Evolutionary conservation across 2,329 filamentous ascomycete species (phyloP), one percentile per base, ranked within the genome.

Genomic region (Fusarium musae): DNA sequence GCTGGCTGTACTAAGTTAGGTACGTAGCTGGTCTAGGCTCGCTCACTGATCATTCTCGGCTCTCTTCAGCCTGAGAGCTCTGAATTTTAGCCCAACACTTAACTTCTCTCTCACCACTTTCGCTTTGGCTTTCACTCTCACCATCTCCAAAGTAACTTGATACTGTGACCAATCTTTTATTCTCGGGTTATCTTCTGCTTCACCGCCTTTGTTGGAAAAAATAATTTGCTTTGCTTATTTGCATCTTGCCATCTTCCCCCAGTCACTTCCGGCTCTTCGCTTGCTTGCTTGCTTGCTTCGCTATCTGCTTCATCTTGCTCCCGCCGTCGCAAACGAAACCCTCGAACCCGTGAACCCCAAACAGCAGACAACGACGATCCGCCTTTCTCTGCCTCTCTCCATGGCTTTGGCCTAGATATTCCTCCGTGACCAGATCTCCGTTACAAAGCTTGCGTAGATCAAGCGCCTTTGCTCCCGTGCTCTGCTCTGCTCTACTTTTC

Each of bases 51-150:
- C 65, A 61, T 53, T 74, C 59, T 74, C 57, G 67, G 71, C 47
- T 69, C 66, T 53, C 53, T 72, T 74, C 67, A 72, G 69, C 63
- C 71, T 69, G 59, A 70, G 71, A 72, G 71, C 72, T 74, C 54
- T 69, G 63, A 74, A 69, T 74, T 74, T 74, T 74, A 74, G 71
- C 71, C 71, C 71, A 74, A 74, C 71, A 72, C 67, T 69, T 69
- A 61, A 43, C 54, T 62, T 68, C 47, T 32, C 59, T 68, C 56
- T 63, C 69, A 57, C 63, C 66, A 69, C 67, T 39, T 52, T 54
- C 61, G 23, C 66, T 58, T 61, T 53, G 50, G 19, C 50, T 53
- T 53, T 39, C 34, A 52, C 49, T 40, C 23, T 54, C 50, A 54
- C 34, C 46, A 59, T 49, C 32, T 32, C 52, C 37, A 73, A 54